Percentiles rank a stretch among this genome's conserved stretches.
Evolutionary conservation across 768 basidiomycete genomes (phyloP).

Genomic region (Termitomyces sp.): DNA sequence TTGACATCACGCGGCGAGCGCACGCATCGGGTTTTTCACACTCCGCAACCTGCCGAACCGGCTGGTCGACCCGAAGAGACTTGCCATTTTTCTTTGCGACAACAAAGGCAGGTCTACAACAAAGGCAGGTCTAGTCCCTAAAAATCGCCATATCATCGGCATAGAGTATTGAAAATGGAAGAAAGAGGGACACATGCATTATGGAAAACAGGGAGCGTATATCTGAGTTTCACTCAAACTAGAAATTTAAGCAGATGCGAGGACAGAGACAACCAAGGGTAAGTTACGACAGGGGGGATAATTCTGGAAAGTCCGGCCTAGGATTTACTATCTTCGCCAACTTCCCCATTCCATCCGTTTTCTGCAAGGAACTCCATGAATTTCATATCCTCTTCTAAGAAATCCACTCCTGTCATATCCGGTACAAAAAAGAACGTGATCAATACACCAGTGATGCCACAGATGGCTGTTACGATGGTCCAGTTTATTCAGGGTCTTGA

Average conservation of each 20-base stretch:
- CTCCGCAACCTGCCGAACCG: too few species aligned
- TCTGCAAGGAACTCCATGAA: slow-evolving; percentile 50
- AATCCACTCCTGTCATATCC: slow-evolving; percentile 58
- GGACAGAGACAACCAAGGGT: not conserved
- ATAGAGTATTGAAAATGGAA: not conserved
- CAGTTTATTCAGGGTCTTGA: too few species aligned
- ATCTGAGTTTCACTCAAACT: not conserved
- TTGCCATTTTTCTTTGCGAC: too few species aligned
- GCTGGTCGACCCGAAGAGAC: too few species aligned
- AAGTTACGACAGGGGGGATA: too few species aligned
- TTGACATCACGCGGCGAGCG: too few species aligned
- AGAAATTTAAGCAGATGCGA: not conserved
- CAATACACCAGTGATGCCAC: slow-evolving; percentile 22
- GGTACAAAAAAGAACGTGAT: slow-evolving; percentile 29
- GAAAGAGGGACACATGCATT: not conserved
- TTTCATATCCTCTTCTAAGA: slow-evolving; percentile 58
- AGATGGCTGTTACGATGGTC: too few species aligned
- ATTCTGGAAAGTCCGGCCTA: too few species aligned
- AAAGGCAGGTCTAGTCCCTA: too few species aligned
- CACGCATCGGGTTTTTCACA: too few species aligned
- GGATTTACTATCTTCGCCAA: slow-evolving; percentile 29
- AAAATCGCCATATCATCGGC: too few species aligned
- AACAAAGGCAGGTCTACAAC: too few species aligned
- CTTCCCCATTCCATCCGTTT: slow-evolving; percentile 60
- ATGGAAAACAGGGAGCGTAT: not conserved